Evolutionary conservation across 2,329 filamentous ascomycete genomes (phyloP), one percentile per base, ranked within the genome.

Genomic region (Colletotrichum eleusines): DNA sequence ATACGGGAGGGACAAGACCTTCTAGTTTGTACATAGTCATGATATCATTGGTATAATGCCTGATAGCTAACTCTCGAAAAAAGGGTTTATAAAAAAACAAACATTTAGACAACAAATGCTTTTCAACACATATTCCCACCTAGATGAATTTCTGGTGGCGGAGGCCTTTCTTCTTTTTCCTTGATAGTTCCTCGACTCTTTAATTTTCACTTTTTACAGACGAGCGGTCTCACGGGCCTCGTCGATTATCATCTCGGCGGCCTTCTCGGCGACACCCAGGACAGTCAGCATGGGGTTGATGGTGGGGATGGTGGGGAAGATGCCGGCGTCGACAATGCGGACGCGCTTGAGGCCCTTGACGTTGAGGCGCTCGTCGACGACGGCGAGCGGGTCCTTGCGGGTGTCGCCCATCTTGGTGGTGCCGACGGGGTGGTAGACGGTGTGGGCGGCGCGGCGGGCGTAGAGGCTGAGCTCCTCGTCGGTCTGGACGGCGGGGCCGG

Each of bases 221-320:
- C 68, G 68, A 23, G 68, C 68, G 18, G 68, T 71, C 58, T 71
- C 72, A 66, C 72, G 65, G 42, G 72, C 92, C 74, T 94, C 90
- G 78, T 91, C 86, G 38, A 91, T 91, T 78, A 97, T 91, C 80
- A 97, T 81, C 86, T 97, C 94, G 0, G 94, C 94, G 7, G 90
- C 91, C 68, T 92, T 87, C 88, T 97, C 94, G 9, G 93, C 94
- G 76, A 97, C 89, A 63, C 89, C 91, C 78, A 97, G 81, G 6
- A 97, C 94, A 1, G 94, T 97, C 78, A 97, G 84, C 94, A 97
- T 96, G 70, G 93, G 94, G 84, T 97, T 97, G 79, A 96, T 92
- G 64, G 88, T 92, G 55, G 92, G 87, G 89, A 97, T 97, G 72
- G 92, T 92, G 0, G 94, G 94, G 85, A 97, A 97, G 61, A 97